Conservation (phyloP, 148 eudicot species). For the Pouteria glomerata region DNA sequence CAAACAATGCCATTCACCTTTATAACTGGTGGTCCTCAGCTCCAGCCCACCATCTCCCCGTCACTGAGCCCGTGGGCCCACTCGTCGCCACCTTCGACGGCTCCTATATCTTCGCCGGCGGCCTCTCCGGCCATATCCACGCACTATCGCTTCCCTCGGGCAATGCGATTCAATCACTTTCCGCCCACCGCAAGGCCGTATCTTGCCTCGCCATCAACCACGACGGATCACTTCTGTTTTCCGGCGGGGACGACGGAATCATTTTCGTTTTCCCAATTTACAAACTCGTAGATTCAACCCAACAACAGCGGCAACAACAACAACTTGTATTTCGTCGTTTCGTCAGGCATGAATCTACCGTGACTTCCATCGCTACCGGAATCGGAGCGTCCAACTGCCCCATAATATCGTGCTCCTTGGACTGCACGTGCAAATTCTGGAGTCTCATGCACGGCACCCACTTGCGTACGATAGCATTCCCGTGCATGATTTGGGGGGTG, state of each 20-base stretch:
- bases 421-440: constrained; percentile 23
- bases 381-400: constrained; percentile 9
- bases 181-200: constrained; percentile 13
- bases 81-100: constrained; percentile 15
- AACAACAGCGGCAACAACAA: background rate
- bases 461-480: constrained; percentile 10
- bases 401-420: constrained; percentile 22
- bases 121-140: constrained; percentile 22
- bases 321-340: background rate
- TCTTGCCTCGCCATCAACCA: constrained; percentile 16
- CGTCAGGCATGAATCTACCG: constrained; percentile 9
- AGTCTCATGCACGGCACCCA: constrained; percentile 8
- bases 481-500: constrained; percentile 10
- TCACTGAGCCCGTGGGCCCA: constrained; percentile 28
- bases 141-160: constrained; percentile 18
- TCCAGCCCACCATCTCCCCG: background rate
- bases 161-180: constrained; percentile 9
- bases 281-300: background rate
- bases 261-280: constrained; percentile 13
- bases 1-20: constrained; percentile 18
- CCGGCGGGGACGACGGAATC: constrained; percentile 25
- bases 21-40: constrained; percentile 22
- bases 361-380: constrained; percentile 11
- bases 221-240: constrained; percentile 18
- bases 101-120: constrained; percentile 17